These are phyloP conservation scores for Pyrenochaeta sp. DNA, from an alignment of 2,329 filamentous ascomycete genomes.

Conservation along the genomic window DNA sequence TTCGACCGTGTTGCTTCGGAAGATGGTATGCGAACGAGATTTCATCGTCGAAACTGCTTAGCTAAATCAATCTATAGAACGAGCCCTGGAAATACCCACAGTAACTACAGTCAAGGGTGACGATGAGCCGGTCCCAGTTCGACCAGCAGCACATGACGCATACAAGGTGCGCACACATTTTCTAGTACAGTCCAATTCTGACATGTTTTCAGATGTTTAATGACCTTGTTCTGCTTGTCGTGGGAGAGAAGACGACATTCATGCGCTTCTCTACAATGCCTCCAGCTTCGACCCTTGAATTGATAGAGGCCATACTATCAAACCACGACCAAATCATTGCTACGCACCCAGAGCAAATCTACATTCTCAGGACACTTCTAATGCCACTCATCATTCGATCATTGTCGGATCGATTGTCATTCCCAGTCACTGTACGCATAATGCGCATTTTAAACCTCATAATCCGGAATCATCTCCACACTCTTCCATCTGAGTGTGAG, in stretches of 20 bases:
- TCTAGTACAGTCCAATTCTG: conserved; percentile 6
- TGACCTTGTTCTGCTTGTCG: conserved; percentile 86
- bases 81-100: conserved; percentile 60
- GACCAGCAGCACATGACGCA: conserved; percentile 82
- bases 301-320: conserved; percentile 88
- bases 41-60: not conserved
- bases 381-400: conserved; percentile 84
- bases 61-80: conserved; percentile 33
- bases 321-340: conserved; percentile 85
- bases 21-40: conserved; percentile 66
- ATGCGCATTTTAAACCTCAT: conserved; percentile 84
- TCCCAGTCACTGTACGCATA: conserved; percentile 81
- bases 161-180: conserved; percentile 65
- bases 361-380: conserved; percentile 77
- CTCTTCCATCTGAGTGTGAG: conserved; percentile 80
- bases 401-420: conserved; percentile 78
- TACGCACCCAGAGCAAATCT: conserved; percentile 78
- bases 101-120: conserved; percentile 73
- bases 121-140: conserved; percentile 70
- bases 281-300: conserved; percentile 84
- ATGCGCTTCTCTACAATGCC: conserved; percentile 80
- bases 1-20: conserved; percentile 90
- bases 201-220: conserved; percentile 73
- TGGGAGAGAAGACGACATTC: conserved; percentile 83
- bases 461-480: conserved; percentile 76